Conservation (phyloP, 805 yeast genomes). For the Yamadazyma olivae region DNA sequence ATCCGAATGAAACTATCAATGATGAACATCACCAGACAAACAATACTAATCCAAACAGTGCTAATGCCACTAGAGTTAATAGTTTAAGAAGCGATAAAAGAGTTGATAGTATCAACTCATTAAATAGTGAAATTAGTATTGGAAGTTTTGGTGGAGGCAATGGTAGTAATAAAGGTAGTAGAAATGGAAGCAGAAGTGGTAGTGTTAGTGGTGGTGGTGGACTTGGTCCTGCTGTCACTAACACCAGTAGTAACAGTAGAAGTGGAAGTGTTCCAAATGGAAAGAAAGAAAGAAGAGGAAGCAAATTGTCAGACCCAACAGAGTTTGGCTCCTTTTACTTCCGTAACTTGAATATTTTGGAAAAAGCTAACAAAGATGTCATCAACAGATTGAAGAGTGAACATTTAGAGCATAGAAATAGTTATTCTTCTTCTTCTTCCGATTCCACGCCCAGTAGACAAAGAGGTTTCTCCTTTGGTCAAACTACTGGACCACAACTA, state of each 20-base stretch:
- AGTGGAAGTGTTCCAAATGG: slow-evolving; percentile 9
- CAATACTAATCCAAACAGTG: not conserved
- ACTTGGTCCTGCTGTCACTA: slow-evolving; percentile 12
- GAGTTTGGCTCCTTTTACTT: slow-evolving; percentile 94
- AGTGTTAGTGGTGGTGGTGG: slow-evolving; percentile 2
- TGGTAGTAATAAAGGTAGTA: slow-evolving; percentile 5
- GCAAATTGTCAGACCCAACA: slow-evolving; percentile 65
- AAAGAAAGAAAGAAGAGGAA: slow-evolving; percentile 67
- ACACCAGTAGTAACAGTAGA: slow-evolving; percentile 11
- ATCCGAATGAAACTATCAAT: not conserved
- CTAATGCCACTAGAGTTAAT: not conserved
- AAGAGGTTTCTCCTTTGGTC: slow-evolving; percentile 30
- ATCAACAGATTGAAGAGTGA: slow-evolving; percentile 84
- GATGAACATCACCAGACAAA: slow-evolving; percentile 1
- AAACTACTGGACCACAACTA: slow-evolving; percentile 1
- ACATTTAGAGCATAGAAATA: slow-evolving; percentile 60
- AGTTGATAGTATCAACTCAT: slow-evolving; percentile 7
- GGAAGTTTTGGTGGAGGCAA: slow-evolving; percentile 1
- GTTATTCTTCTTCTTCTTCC: slow-evolving; percentile 48
- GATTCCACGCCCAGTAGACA: slow-evolving; percentile 40
- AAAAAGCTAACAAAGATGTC: slow-evolving; percentile 90
- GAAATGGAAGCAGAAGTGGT: slow-evolving; percentile 8
- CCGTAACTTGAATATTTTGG: slow-evolving; percentile 84
- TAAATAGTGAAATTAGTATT: slow-evolving; percentile 4
- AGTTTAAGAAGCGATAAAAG: slow-evolving; percentile 2